Evolutionary conservation across 2,329 filamentous ascomycete species (phyloP).

Genomic region (Aspergillus sp.): DNA sequence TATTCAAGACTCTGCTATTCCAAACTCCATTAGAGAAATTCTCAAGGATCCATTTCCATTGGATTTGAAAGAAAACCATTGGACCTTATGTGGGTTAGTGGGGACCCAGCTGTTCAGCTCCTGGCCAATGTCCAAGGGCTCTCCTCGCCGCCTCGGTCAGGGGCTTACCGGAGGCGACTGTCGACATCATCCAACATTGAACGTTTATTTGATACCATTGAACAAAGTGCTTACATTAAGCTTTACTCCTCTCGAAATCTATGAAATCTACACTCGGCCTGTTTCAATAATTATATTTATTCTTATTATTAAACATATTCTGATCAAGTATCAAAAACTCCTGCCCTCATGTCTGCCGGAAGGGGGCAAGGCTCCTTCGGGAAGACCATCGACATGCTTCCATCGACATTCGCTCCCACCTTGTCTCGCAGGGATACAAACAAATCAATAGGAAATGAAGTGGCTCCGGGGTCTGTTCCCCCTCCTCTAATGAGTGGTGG

Average conservation of each 20-base stretch:
- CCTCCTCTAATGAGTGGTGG: slow-evolving; percentile 32
- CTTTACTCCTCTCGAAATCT: background rate
- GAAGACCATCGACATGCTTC: slow-evolving; percentile 26
- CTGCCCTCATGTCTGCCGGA: background rate
- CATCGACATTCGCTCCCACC: slow-evolving; percentile 34
- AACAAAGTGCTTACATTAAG: background rate
- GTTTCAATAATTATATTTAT: background rate
- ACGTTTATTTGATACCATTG: background rate
- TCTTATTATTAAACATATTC: background rate
- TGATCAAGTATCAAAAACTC: no score
- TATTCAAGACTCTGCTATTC: background rate
- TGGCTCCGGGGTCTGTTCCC: slow-evolving; percentile 24
- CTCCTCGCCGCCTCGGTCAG: background rate
- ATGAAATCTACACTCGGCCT: background rate
- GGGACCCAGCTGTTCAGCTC: background rate
- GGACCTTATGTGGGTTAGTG: slow-evolving; percentile 7
- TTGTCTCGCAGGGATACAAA: slow-evolving; percentile 35
- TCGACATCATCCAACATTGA: background rate
- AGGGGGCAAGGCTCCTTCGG: background rate
- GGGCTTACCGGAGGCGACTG: background rate
- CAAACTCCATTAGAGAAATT: background rate
- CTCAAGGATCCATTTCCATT: background rate
- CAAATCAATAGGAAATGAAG: slow-evolving; percentile 34
- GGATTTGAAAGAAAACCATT: background rate
- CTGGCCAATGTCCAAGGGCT: background rate